Evolutionary conservation across 2,329 filamentous ascomycete genomes (phyloP).

Genomic region (Cercospora citrullina): DNA sequence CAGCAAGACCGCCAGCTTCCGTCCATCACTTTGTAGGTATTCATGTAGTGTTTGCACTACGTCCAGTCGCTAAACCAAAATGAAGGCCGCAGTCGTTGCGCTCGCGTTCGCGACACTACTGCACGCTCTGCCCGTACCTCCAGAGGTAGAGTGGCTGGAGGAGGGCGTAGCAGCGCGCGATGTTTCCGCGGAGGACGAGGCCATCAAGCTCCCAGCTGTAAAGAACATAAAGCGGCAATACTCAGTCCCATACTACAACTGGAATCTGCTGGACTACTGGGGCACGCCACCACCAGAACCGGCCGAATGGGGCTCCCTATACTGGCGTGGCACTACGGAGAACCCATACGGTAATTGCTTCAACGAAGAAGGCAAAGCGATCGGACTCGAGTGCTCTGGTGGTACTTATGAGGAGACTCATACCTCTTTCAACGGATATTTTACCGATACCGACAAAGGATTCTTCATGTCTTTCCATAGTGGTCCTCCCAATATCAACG

Average conservation of each 20-base stretch:
- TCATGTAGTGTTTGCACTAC: not conserved
- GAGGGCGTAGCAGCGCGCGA: not conserved
- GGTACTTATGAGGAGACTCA: not conserved
- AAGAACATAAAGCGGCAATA: not conserved
- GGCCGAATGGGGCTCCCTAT: not conserved
- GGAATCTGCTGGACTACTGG: not conserved
- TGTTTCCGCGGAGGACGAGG: not conserved
- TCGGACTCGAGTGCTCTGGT: not conserved
- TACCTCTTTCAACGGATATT: not conserved
- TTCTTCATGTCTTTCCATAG: not conserved
- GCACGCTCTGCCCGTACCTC: not conserved
- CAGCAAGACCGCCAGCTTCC: not conserved
- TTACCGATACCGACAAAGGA: not conserved
- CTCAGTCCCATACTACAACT: not conserved
- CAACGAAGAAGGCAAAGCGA: not conserved
- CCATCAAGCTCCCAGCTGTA: not conserved
- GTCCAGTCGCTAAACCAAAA: not conserved
- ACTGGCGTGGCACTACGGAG: not conserved
- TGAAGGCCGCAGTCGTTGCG: not conserved
- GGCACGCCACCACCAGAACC: not conserved
- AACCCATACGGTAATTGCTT: not conserved
- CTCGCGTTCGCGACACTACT: not conserved
- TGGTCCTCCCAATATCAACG: not conserved
- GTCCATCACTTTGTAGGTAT: not conserved
- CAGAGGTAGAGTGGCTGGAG: not conserved